Base-by-base conservation (phyloP, 345 rosid genomes). In the Sisymbrium irio region DNA sequence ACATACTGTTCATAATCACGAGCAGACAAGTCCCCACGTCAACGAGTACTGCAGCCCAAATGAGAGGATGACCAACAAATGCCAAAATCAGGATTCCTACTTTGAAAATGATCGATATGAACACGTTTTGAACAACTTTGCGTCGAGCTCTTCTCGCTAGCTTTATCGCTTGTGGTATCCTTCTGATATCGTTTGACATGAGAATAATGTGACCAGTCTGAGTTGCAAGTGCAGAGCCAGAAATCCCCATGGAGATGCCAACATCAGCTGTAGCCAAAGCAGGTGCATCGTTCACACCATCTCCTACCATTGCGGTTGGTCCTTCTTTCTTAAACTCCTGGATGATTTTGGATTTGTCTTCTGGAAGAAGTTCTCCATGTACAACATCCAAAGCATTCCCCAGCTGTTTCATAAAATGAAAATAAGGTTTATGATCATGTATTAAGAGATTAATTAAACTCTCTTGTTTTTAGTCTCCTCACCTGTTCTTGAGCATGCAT, bases 161-260 rank as follows among this genome's bases (percentile, higher is more conserved):
- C 32, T 59, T 57, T 67, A 96, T 84, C 2, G 89, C 91, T 47
- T 85, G 79, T 0, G 99, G 96, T 36, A 92, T 84, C 72, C 89
- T 89, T 61, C 94, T 77, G 0, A 92, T 81, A 57, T 92, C 99
- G 56, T 90, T 92, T 0, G 96, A 89, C 98, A 96, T 92, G 0
- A 92, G 86, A 79, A 96, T 87, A 4, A 92, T 72, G 11, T 87
- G 79, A n/a, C 94, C 94, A 0, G 98, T 90, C 73, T 96, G 93
- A 1, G 85, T 90, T 11, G 98, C 97, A 40, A 90, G 96, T 0
- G 99, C 96, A 0, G 99, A 96, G 61, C 98, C 96, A 0, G 99
- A 92, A 59, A 96, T 66, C 0, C 99, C 98, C 99, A 89, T 96
- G 0, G 99, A 96, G 45, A 96, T 92, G 15, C 99, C 99, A 20